phyloP scores from a whole-genome alignment of 179 eudicot genomes.

The Beta macrorhiza region DNA sequence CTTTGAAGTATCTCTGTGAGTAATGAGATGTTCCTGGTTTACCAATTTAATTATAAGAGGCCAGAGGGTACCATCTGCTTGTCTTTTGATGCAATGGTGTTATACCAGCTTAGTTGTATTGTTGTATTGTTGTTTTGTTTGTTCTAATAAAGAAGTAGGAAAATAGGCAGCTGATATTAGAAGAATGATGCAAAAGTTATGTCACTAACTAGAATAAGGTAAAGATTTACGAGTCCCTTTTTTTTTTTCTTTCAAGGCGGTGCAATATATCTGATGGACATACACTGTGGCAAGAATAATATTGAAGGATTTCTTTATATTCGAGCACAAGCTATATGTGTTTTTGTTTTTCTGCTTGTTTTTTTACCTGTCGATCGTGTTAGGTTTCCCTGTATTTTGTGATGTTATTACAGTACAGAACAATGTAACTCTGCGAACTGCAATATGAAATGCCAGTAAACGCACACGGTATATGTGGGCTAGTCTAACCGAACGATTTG shows the following conservation, averaged over 20 bases:
- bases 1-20: neutral
- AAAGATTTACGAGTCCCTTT: neutral
- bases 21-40: conserved; percentile 2
- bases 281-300: neutral
- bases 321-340: neutral
- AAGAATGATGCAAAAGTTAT: neutral
- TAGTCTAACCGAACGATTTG: too few relatives aligned
- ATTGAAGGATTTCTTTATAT: neutral
- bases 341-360: neutral
- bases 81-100: neutral
- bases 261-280: neutral
- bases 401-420: neutral
- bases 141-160: neutral
- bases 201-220: neutral
- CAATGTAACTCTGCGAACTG: too few relatives aligned
- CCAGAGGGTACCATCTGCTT: neutral
- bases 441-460: too few relatives aligned
- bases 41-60: neutral
- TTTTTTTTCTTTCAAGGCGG: neutral
- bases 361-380: too few relatives aligned
- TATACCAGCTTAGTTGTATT: neutral
- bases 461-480: too few relatives aligned
- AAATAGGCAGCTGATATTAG: neutral
- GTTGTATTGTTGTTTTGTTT: neutral
- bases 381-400: neutral